phyloP scores from a whole-genome alignment of 1,284 basidiomycete species.

The Puccinia hordei region DNA sequence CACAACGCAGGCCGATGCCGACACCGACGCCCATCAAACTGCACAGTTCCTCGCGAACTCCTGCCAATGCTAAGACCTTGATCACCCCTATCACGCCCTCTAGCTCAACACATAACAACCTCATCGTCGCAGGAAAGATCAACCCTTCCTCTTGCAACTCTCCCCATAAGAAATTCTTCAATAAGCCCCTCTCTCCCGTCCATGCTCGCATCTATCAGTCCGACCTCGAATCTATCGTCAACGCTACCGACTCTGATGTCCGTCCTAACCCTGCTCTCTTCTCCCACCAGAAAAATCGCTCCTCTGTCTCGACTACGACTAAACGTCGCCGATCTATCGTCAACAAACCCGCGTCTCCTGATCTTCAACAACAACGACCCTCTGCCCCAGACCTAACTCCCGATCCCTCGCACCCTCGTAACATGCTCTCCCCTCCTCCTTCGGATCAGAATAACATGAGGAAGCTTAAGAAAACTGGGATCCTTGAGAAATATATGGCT shows the following conservation, averaged over 20 bases:
- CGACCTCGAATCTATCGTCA: slow-evolving; percentile 41
- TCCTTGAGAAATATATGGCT: slow-evolving; percentile 43
- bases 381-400: too few relatives aligned
- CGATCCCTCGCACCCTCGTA: too few relatives aligned
- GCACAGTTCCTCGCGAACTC: not conserved
- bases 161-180: not conserved
- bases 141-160: not conserved
- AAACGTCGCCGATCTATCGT: not conserved
- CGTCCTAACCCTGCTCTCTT: not conserved
- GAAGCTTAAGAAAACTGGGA: slow-evolving; percentile 3
- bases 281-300: not conserved
- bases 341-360: too few relatives aligned
- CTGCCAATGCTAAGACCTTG: not conserved
- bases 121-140: not conserved
- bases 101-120: not conserved
- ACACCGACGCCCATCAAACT: not conserved
- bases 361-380: too few relatives aligned
- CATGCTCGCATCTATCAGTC: not conserved
- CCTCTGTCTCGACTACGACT: not conserved
- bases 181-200: not conserved
- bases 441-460: not conserved
- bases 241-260: slow-evolving; percentile 27
- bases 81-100: not conserved
- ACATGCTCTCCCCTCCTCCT: not conserved
- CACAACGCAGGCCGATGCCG: not conserved